Evolutionary conservation across 2,329 filamentous ascomycete species (phyloP).

Genomic region (Pseudocercospora fijiensis): DNA sequence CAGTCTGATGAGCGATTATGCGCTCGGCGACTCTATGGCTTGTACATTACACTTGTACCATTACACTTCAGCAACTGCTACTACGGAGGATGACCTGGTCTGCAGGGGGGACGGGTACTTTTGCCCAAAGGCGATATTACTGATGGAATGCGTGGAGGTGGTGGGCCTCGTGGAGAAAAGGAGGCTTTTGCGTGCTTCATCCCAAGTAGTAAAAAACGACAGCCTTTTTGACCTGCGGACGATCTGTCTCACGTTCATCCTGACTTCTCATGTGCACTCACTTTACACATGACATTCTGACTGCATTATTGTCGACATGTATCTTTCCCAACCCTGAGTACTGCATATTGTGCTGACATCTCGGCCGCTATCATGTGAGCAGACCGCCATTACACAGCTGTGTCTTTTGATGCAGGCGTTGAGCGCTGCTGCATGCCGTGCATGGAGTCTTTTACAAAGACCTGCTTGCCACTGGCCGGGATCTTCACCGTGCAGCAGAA

Average conservation of each 20-base stretch:
- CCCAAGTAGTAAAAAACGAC: slow-evolving; percentile 6
- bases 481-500: not conserved
- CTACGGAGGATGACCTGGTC: not conserved
- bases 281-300: not conserved
- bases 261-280: not conserved
- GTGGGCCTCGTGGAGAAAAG: slow-evolving; percentile 9
- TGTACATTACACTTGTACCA: slow-evolving; percentile 27
- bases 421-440: not conserved
- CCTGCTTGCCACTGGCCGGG: not conserved
- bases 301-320: not conserved
- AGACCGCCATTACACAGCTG: not conserved
- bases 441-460: not conserved
- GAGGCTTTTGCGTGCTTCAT: slow-evolving; percentile 6
- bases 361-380: not conserved
- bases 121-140: slow-evolving; percentile 13
- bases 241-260: not conserved
- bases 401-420: not conserved
- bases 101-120: not conserved
- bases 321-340: not conserved
- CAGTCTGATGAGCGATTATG: slow-evolving; percentile 19
- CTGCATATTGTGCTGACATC: not conserved
- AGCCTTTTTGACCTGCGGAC: not conserved
- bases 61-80: slow-evolving; percentile 10
- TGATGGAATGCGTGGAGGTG: not conserved
- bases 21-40: slow-evolving; percentile 23